Evolutionary conservation across 495 filamentous ascomycete genomes (phyloP).

Genomic region (Letharia columbiana): DNA sequence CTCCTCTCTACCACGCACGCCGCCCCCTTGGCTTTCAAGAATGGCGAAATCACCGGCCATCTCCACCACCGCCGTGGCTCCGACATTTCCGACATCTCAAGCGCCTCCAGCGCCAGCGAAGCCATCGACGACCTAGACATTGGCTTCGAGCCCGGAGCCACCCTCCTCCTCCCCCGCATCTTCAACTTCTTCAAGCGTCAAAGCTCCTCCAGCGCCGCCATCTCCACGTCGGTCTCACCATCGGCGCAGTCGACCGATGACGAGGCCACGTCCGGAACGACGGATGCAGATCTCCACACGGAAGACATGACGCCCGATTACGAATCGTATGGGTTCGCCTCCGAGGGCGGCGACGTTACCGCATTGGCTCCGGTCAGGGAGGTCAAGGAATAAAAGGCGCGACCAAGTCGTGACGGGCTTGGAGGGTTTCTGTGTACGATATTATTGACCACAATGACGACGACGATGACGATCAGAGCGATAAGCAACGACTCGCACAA

Average conservation of each 20-base stretch:
- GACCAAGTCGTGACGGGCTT: not conserved
- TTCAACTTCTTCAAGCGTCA: slow-evolving; percentile 2
- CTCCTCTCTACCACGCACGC: not conserved
- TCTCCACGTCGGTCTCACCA: not conserved
- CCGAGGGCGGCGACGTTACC: not conserved
- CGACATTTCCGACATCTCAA: not conserved
- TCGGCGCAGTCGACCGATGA: no score
- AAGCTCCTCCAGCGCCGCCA: not conserved
- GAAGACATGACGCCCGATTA: not conserved
- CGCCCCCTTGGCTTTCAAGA: not conserved
- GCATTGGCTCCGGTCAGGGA: not conserved
- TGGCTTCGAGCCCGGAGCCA: not conserved
- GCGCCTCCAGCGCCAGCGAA: not conserved
- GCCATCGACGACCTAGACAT: not conserved
- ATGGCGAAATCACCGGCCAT: not conserved
- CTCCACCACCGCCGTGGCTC: slow-evolving; percentile 6
- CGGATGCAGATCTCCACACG: not conserved
- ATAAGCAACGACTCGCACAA: not conserved
- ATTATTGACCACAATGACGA: not conserved
- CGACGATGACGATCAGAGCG: not conserved
- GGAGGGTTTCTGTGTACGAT: not conserved
- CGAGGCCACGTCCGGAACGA: not conserved
- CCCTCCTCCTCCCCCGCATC: not conserved
- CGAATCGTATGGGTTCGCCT: not conserved
- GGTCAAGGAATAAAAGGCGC: not conserved